Conservation (phyloP, 2,329 filamentous ascomycete genomes). For the Cercospora sojina region DNA sequence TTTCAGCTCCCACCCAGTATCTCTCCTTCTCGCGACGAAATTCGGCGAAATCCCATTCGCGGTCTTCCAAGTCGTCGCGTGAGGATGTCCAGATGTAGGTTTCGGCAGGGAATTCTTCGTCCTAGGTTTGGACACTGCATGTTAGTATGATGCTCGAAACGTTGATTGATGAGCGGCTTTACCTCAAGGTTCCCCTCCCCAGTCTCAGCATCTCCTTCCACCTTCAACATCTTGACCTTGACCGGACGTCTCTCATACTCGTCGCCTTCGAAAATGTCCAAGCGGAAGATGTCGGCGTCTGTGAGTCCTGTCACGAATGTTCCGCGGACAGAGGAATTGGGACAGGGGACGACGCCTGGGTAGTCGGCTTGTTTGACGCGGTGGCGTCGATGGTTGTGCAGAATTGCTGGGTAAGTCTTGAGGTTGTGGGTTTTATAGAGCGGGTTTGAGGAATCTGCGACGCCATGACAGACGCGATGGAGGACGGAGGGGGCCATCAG, state of each 20-base stretch:
- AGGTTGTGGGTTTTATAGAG: slow-evolving; percentile 52
- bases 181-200: slow-evolving; percentile 39
- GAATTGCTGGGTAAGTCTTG: slow-evolving; percentile 70
- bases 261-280: slow-evolving; percentile 79
- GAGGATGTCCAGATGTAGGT: slow-evolving; percentile 55
- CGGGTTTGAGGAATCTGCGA: slow-evolving; percentile 51
- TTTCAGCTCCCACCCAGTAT: slow-evolving; percentile 55
- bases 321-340: slow-evolving; percentile 62
- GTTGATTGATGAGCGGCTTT: too few relatives aligned
- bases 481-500: slow-evolving; percentile 86
- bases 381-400: slow-evolving; percentile 69
- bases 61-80: slow-evolving; percentile 58
- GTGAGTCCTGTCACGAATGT: slow-evolving; percentile 77
- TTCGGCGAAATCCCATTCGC: slow-evolving; percentile 84
- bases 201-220: not conserved
- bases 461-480: slow-evolving; percentile 75
- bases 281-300: slow-evolving; percentile 67
- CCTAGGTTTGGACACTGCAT: not conserved
- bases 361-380: slow-evolving; percentile 73
- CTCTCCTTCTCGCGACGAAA: slow-evolving; percentile 75
- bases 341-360: slow-evolving; percentile 65
- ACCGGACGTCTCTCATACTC: slow-evolving; percentile 64
- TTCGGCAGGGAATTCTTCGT: slow-evolving; percentile 46
- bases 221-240: slow-evolving; percentile 36
- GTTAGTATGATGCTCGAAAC: not conserved